Conservation (phyloP, 768 basidiomycete species). For the Lactarius hengduanensis region DNA sequence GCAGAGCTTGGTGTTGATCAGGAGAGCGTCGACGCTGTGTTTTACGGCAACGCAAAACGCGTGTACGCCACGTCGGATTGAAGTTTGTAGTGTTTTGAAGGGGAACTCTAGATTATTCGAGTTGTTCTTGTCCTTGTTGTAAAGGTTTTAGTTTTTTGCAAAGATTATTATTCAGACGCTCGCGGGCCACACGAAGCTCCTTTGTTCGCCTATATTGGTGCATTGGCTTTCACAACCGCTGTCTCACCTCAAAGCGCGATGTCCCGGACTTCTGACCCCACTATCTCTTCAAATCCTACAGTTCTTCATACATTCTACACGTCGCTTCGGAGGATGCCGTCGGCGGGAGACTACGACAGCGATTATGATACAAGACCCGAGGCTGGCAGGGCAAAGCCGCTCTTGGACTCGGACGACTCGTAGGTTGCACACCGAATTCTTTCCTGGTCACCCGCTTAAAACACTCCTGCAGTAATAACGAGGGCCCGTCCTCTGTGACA, state of each 20-base stretch:
- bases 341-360: constrained; percentile 19
- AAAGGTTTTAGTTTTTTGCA: not conserved
- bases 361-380: constrained; percentile 27
- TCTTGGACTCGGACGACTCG: constrained; percentile 25
- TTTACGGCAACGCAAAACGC: constrained; percentile 49
- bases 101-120: not conserved
- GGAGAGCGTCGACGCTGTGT: constrained; percentile 72
- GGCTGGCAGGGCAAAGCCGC: constrained; percentile 18
- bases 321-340: constrained; percentile 10
- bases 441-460: too few species aligned
- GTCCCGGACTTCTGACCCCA: not conserved
- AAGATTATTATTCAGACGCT: not conserved
- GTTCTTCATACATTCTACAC: not conserved
- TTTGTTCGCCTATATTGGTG: constrained; percentile 22
- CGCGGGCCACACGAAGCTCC: not conserved
- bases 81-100: not conserved
- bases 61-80: constrained; percentile 37
- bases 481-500: not conserved
- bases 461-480: constrained; percentile 5
- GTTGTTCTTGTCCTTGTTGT: constrained; percentile 16
- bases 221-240: not conserved
- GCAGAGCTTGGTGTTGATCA: constrained; percentile 80
- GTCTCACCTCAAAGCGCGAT: constrained; percentile 12
- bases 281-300: not conserved
- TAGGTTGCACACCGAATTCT: not conserved